Evolutionary conservation across 2,329 filamentous ascomycete species (phyloP).

Genomic region (Raffaelea ambrosiae): DNA sequence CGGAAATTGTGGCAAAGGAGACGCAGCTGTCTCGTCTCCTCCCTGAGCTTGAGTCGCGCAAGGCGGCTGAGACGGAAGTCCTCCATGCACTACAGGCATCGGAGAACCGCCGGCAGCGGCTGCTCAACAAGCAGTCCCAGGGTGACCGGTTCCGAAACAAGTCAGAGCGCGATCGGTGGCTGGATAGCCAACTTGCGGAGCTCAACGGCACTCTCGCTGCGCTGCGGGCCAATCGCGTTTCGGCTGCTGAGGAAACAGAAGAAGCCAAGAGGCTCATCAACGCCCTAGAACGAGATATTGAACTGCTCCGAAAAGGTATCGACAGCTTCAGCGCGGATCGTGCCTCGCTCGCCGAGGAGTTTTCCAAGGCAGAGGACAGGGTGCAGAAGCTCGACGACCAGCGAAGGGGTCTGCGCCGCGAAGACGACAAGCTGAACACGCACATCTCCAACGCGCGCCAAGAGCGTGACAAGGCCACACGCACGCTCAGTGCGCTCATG

Average conservation of each 20-base stretch:
- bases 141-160: conserved; percentile 84
- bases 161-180: conserved; percentile 74
- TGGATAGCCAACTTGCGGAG: conserved; percentile 73
- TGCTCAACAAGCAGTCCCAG: conserved; percentile 88
- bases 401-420: conserved; percentile 76
- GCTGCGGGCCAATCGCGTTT: conserved; percentile 76
- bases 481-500: conserved; percentile 73
- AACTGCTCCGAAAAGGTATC: conserved; percentile 64
- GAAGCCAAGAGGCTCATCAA: conserved; percentile 16
- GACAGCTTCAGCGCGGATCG: conserved; percentile 72
- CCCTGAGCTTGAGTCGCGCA: conserved; percentile 67
- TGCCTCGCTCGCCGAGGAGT: conserved; percentile 61
- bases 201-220: conserved; percentile 67
- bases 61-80: conserved; percentile 62
- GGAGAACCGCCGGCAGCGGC: conserved; percentile 64
- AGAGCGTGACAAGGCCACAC: conserved; percentile 71
- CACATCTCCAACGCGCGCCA: conserved; percentile 66
- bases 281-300: conserved; percentile 62
- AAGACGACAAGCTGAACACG: conserved; percentile 79
- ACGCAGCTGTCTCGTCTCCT: conserved; percentile 64
- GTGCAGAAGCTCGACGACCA: conserved; percentile 77
- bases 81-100: conserved; percentile 67
- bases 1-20: conserved; percentile 69
- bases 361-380: conserved; percentile 68
- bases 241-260: conserved; percentile 73